Evolutionary conservation across 164 flowering plant species (phyloP).

Genomic region (Hamamelis virginiana): DNA sequence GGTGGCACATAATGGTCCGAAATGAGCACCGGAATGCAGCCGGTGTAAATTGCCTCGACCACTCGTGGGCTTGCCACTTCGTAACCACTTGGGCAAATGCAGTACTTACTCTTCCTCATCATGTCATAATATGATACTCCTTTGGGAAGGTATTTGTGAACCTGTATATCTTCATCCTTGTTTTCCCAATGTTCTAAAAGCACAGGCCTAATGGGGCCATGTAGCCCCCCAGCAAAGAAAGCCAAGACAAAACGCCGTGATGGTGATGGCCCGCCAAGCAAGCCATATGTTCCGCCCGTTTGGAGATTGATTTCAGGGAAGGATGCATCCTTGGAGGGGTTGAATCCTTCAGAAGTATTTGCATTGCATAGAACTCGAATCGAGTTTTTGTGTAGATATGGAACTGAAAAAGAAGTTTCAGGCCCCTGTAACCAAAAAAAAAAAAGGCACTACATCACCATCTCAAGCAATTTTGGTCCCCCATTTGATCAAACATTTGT

Average conservation of each 20-base stretch:
- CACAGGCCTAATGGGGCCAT: conserved; percentile 65
- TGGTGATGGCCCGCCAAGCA: conserved; percentile 61
- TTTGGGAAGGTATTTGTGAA: conserved; percentile 58
- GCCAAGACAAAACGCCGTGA: conserved; percentile 46
- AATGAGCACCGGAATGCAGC: conserved; percentile 72
- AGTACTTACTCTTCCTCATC: conserved; percentile 58
- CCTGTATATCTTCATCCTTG: conserved; percentile 47
- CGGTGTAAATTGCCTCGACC: conserved; percentile 64
- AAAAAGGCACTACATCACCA: background rate
- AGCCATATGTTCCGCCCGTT: conserved; percentile 31
- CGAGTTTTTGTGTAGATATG: conserved; percentile 45
- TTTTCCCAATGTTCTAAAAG: conserved; percentile 64
- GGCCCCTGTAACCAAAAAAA: conserved; percentile 49
- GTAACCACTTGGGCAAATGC: conserved; percentile 76
- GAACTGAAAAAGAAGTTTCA: conserved; percentile 40
- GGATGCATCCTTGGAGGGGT: conserved; percentile 58
- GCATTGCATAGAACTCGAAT: conserved; percentile 72
- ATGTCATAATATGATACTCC: conserved; percentile 49
- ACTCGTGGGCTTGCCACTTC: conserved; percentile 75
- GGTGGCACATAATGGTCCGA: conserved; percentile 61
- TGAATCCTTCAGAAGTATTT: conserved; percentile 60
- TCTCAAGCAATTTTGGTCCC: too few species aligned
- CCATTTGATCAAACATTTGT: too few species aligned
- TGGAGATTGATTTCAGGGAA: conserved; percentile 64
- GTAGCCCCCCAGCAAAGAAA: conserved; percentile 72